Conservation (phyloP, 2,329 filamentous ascomycete species). For the Penicillium nordicum region DNA sequence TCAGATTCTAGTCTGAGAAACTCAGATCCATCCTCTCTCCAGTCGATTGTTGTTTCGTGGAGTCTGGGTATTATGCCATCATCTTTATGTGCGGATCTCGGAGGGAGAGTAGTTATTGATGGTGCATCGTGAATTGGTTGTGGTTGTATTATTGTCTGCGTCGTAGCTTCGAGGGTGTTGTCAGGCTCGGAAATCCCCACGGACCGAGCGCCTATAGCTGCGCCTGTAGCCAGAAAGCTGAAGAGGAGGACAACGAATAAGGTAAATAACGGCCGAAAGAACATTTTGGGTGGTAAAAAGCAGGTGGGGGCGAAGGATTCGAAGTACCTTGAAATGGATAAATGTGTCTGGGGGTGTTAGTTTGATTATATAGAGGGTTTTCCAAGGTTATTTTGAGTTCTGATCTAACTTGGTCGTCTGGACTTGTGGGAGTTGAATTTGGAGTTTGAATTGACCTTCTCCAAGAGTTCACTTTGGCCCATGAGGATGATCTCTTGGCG, state of each 20-base stretch:
- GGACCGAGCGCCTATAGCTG: neutral
- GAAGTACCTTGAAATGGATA: neutral
- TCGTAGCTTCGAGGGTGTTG: neutral
- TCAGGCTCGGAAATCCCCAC: neutral
- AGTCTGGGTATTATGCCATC: neutral
- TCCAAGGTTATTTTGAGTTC: neutral
- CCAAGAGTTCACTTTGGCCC: neutral
- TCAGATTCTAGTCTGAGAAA: neutral
- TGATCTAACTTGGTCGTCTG: neutral
- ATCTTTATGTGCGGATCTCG: neutral
- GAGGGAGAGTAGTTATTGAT: too few relatives aligned
- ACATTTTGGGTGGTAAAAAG: neutral
- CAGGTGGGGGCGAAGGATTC: neutral
- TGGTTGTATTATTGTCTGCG: neutral
- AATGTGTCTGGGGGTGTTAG: too few relatives aligned
- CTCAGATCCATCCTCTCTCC: neutral
- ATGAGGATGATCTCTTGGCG: conserved; percentile 7
- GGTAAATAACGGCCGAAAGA: neutral
- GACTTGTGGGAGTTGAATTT: neutral
- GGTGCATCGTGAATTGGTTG: neutral
- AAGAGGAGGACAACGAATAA: neutral
- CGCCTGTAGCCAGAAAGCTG: neutral
- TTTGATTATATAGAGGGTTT: neutral
- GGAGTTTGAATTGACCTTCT: neutral
- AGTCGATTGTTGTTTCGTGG: neutral